These are phyloP conservation scores for Cardamine occulta DNA, from an alignment of 345 rosid species.

Conservation along the genomic window DNA sequence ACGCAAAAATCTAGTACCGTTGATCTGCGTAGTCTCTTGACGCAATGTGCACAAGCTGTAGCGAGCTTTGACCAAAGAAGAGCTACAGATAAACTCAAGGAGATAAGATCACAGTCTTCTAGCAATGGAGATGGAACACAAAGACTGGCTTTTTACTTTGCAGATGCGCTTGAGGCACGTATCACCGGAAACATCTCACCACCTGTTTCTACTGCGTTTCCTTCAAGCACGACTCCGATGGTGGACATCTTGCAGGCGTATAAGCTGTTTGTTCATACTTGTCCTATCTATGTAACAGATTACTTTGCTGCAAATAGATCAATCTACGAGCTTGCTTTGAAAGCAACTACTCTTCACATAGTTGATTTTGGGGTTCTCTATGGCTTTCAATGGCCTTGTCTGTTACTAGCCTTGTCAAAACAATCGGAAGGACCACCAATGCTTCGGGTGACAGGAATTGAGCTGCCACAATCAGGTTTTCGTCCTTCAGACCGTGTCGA, in stretches of 20 bases:
- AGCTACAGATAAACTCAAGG: conserved; percentile 72
- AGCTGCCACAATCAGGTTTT: conserved; percentile 82
- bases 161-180: conserved; percentile 81
- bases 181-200: conserved; percentile 50
- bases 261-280: conserved; percentile 51
- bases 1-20: conserved; percentile 50
- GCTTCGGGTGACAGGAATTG: conserved; percentile 73
- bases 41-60: conserved; percentile 82
- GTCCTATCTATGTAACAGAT: conserved; percentile 64
- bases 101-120: conserved; percentile 73
- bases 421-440: conserved; percentile 63
- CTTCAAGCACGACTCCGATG: conserved; percentile 53
- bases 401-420: conserved; percentile 56
- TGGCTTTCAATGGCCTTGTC: conserved; percentile 90
- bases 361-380: conserved; percentile 77
- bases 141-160: conserved; percentile 79
- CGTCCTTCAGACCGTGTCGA: conserved; percentile 71
- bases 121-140: conserved; percentile 72
- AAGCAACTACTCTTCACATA: conserved; percentile 63
- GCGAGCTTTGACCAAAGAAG: conserved; percentile 66
- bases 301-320: conserved; percentile 56
- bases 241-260: conserved; percentile 63
- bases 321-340: conserved; percentile 51
- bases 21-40: conserved; percentile 68
- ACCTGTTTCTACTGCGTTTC: conserved; percentile 47